Conservation (phyloP, 768 basidiomycete genomes). For the Pisolithus sp. region DNA sequence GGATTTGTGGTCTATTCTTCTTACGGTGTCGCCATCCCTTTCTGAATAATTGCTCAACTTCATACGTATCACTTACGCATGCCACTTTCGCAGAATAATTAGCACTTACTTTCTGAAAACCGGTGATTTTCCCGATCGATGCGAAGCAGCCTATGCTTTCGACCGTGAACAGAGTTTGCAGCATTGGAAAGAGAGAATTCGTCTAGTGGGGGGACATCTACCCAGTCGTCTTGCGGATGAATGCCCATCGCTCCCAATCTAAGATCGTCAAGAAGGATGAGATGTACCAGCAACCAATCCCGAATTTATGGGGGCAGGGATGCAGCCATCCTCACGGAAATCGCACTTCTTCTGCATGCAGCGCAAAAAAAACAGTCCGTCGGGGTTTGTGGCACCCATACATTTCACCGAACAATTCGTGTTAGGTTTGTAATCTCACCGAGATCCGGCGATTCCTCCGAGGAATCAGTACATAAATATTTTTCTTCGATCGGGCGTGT, state of each 20-base stretch:
- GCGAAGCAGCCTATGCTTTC: constrained; percentile 37
- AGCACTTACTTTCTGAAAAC: constrained; percentile 37
- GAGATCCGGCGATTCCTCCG: background rate
- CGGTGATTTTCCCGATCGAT: constrained; percentile 31
- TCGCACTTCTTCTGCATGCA: constrained; percentile 16
- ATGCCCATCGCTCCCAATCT: constrained; percentile 11
- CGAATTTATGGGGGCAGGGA: constrained; percentile 15
- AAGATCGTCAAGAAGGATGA: constrained; percentile 1
- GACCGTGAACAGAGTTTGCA: constrained; percentile 30
- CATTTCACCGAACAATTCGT: background rate
- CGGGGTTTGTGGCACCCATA: background rate
- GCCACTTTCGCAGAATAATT: background rate
- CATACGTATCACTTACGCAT: constrained; percentile 1
- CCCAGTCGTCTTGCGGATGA: constrained; percentile 20
- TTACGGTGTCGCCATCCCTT: constrained; percentile 53
- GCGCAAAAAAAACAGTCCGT: background rate
- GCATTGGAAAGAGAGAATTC: constrained; percentile 37
- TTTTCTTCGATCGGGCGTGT: background rate
- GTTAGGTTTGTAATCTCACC: background rate
- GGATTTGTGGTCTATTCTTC: constrained; percentile 43
- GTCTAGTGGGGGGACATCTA: constrained; percentile 24
- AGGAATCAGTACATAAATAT: background rate
- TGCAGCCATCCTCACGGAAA: constrained; percentile 14
- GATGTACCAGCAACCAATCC: background rate
- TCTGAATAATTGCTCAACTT: constrained; percentile 46